These are phyloP conservation scores for Uronychia setigera DNA, from an alignment of 73 alveolate genomes.

Conservation along the genomic window DNA sequence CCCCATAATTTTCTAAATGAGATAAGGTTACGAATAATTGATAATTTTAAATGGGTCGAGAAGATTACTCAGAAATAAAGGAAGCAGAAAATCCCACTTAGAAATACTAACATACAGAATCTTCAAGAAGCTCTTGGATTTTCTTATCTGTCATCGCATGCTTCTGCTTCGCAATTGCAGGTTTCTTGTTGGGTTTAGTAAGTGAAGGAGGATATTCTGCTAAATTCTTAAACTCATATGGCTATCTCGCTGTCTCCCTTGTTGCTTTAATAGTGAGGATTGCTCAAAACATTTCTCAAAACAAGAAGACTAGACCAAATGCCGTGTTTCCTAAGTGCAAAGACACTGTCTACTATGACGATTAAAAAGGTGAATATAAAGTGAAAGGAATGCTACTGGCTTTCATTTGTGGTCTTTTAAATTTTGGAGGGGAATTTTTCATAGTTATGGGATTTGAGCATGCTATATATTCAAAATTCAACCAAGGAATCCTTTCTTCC, in stretches of 20 bases:
- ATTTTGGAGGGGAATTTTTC: constrained; percentile 31
- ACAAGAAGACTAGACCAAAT: background rate
- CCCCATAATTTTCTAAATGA: no score
- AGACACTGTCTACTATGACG: constrained; percentile 26
- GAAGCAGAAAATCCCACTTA: no score
- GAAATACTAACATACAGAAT: background rate
- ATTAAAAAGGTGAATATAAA: background rate
- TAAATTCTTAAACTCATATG: constrained; percentile 24
- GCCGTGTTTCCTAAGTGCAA: background rate
- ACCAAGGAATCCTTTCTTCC: constrained; percentile 32
- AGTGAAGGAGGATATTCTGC: constrained; percentile 30
- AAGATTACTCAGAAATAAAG: no score
- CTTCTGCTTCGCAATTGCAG: constrained; percentile 25
- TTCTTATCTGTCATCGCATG: constrained; percentile 13
- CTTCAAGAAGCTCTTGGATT: constrained; percentile 7
- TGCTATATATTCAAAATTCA: constrained; percentile 16
- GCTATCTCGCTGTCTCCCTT: constrained; percentile 7
- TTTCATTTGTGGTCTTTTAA: constrained; percentile 26
- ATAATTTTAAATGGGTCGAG: no score
- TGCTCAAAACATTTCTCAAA: background rate
- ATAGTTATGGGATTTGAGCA: constrained; percentile 11
- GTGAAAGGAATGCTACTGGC: background rate
- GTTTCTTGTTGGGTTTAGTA: constrained; percentile 17
- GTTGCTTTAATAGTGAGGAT: background rate
- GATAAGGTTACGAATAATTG: no score